Evolutionary conservation across 176 grass and related monocot genomes (phyloP).

Genomic region (Eleusine indica): DNA sequence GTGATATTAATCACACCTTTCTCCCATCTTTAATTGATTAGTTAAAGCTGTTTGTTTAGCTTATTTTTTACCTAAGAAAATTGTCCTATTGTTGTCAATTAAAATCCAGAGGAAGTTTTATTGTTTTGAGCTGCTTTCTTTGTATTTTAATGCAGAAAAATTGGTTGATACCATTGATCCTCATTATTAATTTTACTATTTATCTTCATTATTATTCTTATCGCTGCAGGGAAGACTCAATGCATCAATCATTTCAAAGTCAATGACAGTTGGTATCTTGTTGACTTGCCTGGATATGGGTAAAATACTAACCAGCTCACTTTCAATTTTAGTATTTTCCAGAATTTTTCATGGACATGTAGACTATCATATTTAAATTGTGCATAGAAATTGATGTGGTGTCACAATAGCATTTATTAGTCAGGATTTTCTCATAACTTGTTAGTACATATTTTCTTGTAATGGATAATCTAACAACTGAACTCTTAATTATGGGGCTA

Average conservation of each 20-base stretch:
- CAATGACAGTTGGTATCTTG: constrained; percentile 97
- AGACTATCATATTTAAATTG: neutral
- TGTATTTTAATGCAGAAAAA: neutral
- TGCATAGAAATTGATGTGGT: neutral
- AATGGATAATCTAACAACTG: constrained; percentile 18
- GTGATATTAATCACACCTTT: neutral
- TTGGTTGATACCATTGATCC: neutral
- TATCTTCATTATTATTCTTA: constrained; percentile 16
- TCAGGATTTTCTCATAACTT: neutral
- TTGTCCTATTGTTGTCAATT: neutral
- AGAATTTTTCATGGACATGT: neutral
- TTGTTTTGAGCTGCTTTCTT: too few species aligned
- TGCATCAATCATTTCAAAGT: constrained; percentile 98
- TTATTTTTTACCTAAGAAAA: neutral
- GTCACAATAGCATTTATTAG: neutral
- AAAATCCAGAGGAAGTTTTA: neutral
- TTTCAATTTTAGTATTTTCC: neutral
- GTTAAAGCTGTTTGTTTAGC: neutral
- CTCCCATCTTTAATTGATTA: neutral
- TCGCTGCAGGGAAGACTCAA: constrained; percentile 86
- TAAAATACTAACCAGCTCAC: constrained; percentile 42
- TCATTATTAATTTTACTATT: neutral
- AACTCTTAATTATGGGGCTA: constrained; percentile 3
- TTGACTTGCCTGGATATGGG: constrained; percentile 98
- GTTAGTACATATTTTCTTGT: constrained; percentile 1